Evolutionary conservation across 768 basidiomycete species (phyloP), one percentile per base, ranked within the genome.

Genomic region (Fistulinella prunicolor): DNA sequence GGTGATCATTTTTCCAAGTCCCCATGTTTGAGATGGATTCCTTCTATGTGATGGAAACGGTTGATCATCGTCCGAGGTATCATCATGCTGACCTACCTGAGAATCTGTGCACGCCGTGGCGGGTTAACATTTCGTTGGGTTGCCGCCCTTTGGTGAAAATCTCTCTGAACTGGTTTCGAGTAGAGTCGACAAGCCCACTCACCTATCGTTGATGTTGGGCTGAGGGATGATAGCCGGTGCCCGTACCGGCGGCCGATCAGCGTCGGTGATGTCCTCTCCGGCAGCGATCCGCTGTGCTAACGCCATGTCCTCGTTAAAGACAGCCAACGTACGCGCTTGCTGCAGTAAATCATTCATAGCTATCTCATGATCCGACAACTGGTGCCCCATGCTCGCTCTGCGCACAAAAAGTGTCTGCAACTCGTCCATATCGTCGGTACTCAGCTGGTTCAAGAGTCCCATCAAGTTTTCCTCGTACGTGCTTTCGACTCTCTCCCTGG

Each of bases 381-480:
- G 22, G 12, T 37, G 16, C 9, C 63, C 56, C 14, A 13, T 14
- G 24, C 24, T 39, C 9, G 30, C 4, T 39, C 50, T 50, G 21
- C 6, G 41, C 2, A 40, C 26, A 24, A 55, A 60, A 19, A 43
- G 37, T 3, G 48, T 38, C 21, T 57, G 44, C 0, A 61, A 46
- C 19, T 55, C 57, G 23, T 66, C 53, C 12, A 63, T 37, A 9
- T 57, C 66, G 14, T 49, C 37, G 17, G 47, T 35, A 9, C 29
- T 50, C 29, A 66, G 57, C 13, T 63, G 46, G 17, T 12, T 9
- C n/a, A 67, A 10, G 26, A 65, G 54, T 3, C 30, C 50, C 4
- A 49, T 14, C 24, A 67, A 29, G 46, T 67, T 66, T 0, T 53
- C 52, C 26, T 66, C 66, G 19, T 66, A 61, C 34, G 55, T 44